Percentiles rank a stretch among this genome's conserved stretches.
Evolutionary conservation across 2,329 filamentous ascomycete species (phyloP).

Genomic region (Periconia sp.): DNA sequence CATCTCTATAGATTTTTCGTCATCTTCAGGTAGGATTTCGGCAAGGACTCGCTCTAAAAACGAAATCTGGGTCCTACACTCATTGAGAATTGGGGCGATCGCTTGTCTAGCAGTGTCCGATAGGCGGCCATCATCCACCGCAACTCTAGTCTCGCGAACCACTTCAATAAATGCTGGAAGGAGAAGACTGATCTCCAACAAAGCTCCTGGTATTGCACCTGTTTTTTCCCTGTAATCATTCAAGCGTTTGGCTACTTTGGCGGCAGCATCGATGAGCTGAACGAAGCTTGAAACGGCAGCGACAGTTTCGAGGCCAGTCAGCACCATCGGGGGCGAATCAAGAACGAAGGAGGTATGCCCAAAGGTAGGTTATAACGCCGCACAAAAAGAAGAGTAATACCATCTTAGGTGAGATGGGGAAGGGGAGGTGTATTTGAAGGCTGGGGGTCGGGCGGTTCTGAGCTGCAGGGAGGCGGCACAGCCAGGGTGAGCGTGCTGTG

Average conservation of each 20-base stretch:
- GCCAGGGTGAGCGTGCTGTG: constrained; percentile 8
- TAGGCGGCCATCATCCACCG: not conserved
- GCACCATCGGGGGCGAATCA: not conserved
- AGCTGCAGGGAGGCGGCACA: constrained; percentile 7
- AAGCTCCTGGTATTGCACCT: constrained; percentile 10
- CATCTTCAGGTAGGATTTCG: not conserved
- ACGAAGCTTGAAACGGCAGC: constrained; percentile 13
- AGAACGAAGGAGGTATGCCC: not conserved
- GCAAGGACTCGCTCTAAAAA: not conserved
- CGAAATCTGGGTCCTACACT: not conserved
- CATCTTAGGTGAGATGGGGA: not conserved
- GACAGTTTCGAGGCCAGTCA: constrained; percentile 8
- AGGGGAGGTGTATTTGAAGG: not conserved
- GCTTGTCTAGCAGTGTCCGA: not conserved
- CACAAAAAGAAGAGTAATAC: not conserved
- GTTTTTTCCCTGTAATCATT: constrained; percentile 10
- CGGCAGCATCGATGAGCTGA: constrained; percentile 16
- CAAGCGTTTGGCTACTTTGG: constrained; percentile 9
- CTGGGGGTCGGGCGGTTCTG: constrained; percentile 1
- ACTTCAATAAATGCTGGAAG: constrained; percentile 1
- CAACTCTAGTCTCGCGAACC: not conserved
- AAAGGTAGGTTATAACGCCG: not conserved
- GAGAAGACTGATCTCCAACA: constrained; percentile 13
- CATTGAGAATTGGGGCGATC: not conserved
- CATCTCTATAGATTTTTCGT: not conserved